Evolutionary conservation across 345 rosid genomes (phyloP).

Genomic region (Citrus mangshanensis): DNA sequence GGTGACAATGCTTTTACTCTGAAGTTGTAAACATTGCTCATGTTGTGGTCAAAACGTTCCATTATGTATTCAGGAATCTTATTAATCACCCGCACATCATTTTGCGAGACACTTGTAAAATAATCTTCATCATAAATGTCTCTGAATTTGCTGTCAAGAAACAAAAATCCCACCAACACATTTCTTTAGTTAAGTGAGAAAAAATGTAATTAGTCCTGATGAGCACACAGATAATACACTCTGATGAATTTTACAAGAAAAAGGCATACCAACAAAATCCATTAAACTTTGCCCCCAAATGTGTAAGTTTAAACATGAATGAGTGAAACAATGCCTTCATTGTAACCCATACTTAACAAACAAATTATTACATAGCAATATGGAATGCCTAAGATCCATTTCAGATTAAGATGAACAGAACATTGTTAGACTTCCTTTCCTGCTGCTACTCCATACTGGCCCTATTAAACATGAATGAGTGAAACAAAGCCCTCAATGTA

Average conservation of each 20-base stretch:
- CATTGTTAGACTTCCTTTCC: neutral
- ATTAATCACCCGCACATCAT: constrained; percentile 83
- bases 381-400: neutral
- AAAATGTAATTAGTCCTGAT: neutral
- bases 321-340: neutral
- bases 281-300: neutral
- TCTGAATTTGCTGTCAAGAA: constrained; percentile 67
- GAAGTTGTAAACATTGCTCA: constrained; percentile 95
- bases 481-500: neutral
- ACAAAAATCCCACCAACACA: constrained; percentile 17
- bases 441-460: neutral
- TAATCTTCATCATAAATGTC: constrained; percentile 90
- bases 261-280: neutral
- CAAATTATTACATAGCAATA: neutral
- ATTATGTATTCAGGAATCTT: constrained; percentile 81
- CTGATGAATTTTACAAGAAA: no score
- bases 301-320: neutral
- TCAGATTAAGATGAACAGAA: neutral
- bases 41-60: constrained; percentile 92
- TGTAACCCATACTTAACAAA: neutral
- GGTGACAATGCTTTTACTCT: constrained; percentile 98
- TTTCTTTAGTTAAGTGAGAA: neutral
- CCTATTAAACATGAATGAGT: neutral
- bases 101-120: constrained; percentile 63
- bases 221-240: neutral